Conservation (phyloP, 345 rosid species). For the Aurinia saxatilis region DNA sequence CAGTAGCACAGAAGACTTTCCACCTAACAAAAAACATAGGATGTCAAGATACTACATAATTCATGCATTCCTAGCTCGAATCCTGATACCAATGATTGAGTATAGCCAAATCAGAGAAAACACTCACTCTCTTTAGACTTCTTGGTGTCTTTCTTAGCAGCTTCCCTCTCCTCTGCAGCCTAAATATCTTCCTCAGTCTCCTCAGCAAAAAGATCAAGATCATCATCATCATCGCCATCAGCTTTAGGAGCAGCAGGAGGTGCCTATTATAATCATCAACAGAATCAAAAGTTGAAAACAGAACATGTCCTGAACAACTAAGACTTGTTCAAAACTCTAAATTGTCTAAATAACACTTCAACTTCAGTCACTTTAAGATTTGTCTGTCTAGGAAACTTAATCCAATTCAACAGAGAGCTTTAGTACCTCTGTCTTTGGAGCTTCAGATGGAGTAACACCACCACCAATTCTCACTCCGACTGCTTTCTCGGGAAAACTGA, state of each 20-base stretch:
- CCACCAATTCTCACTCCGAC: constrained; percentile 59
- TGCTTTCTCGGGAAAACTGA: constrained; percentile 77
- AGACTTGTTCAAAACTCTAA: background rate
- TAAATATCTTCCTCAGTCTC: constrained; percentile 90
- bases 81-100: background rate
- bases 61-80: background rate
- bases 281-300: too few relatives aligned
- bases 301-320: too few relatives aligned
- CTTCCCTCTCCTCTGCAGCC: constrained; percentile 77
- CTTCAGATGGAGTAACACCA: constrained; percentile 32
- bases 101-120: background rate
- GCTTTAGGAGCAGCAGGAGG: background rate
- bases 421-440: constrained; percentile 12
- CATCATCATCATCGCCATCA: constrained; percentile 54
- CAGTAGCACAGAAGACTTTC: constrained; percentile 79
- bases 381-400: background rate
- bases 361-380: background rate
- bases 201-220: constrained; percentile 82
- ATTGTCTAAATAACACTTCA: background rate
- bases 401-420: background rate
- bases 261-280: constrained; percentile 1
- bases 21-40: constrained; percentile 37
- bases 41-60: background rate
- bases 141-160: constrained; percentile 58
- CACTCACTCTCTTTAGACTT: constrained; percentile 56